A percentile compares a stretch with the other conserved stretches of the same genome.
Conservation (phyloP, 83 land plant species). For the Thuja plicata region DNA sequence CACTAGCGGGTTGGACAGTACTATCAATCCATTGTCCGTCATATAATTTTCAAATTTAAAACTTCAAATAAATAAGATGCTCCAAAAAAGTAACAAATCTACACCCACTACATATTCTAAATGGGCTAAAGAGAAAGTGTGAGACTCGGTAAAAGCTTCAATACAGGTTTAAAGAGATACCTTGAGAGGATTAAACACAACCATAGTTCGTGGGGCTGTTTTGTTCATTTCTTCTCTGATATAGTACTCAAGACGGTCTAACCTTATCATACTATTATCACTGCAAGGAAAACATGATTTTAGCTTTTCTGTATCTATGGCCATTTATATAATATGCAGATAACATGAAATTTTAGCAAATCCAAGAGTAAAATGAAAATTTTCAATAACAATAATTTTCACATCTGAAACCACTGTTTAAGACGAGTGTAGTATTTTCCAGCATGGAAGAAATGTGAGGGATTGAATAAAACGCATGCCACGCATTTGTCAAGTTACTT, state of each 20-base stretch:
- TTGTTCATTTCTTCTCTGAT: conserved; percentile 91
- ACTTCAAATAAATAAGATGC: neutral
- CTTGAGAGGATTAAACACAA: conserved; percentile 92
- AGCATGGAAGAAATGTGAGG: neutral
- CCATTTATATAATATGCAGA: neutral
- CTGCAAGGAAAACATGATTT: conserved; percentile 34
- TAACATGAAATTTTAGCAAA: neutral
- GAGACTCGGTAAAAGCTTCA: neutral
- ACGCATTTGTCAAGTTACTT: neutral
- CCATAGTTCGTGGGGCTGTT: conserved; percentile 83
- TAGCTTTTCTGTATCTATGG: neutral
- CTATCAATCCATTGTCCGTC: neutral
- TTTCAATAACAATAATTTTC: neutral
- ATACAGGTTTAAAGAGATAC: conserved; percentile 25
- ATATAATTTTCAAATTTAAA: neutral
- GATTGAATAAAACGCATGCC: neutral
- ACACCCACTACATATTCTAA: neutral
- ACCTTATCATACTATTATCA: conserved; percentile 79
- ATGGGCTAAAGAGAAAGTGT: neutral
- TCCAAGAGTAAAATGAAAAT: neutral
- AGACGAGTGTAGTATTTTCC: neutral
- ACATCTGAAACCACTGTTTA: neutral
- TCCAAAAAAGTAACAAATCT: neutral
- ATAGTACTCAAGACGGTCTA: conserved; percentile 83
- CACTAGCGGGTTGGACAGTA: neutral